Percentiles rank a stretch among this genome's conserved stretches.
Evolutionary conservation across 1,139 yeast genomes (phyloP).

Genomic region (Saccharomyces hybrid): DNA sequence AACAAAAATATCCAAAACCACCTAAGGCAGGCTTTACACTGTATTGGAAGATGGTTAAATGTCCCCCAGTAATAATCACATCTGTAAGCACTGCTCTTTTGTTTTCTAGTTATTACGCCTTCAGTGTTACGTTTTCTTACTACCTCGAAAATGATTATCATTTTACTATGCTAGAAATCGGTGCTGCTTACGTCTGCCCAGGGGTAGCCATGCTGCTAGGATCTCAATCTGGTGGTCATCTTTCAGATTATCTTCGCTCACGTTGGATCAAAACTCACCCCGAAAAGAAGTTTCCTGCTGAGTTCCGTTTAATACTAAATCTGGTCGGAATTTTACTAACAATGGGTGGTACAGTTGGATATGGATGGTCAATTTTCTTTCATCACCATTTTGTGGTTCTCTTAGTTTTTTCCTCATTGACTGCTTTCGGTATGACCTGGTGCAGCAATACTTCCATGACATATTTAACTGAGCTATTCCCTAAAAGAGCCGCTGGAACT

Average conservation of each 20-base stretch:
- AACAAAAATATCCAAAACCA: conserved; percentile 38
- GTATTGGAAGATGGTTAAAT: conserved; percentile 36
- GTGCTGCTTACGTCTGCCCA: conserved; percentile 48
- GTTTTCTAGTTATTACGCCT: conserved; percentile 50
- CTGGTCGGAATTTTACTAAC: conserved; percentile 40
- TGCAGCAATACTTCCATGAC: conserved; percentile 52
- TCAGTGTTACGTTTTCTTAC: conserved; percentile 45
- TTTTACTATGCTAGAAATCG: conserved; percentile 35
- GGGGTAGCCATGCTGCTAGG: conserved; percentile 46
- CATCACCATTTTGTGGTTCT: conserved; percentile 40
- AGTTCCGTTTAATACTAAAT: conserved; percentile 42
- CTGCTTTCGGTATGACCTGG: conserved; percentile 54
- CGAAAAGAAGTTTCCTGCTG: conserved; percentile 34
- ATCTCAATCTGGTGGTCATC: conserved; percentile 44
- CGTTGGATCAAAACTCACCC: conserved; percentile 27
- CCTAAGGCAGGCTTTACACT: conserved; percentile 40
- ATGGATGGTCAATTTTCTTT: conserved; percentile 47
- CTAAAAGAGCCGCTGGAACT: conserved; percentile 47
- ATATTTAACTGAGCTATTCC: conserved; percentile 46
- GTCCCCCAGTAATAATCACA: conserved; percentile 42
- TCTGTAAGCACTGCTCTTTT: conserved; percentile 45
- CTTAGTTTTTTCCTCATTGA: conserved; percentile 40
- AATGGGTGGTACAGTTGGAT: conserved; percentile 43
- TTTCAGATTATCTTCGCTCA: conserved; percentile 39
- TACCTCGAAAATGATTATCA: conserved; percentile 36